Evolutionary conservation across 1,284 basidiomycete species (phyloP).

Genomic region (Irpex sp.): DNA sequence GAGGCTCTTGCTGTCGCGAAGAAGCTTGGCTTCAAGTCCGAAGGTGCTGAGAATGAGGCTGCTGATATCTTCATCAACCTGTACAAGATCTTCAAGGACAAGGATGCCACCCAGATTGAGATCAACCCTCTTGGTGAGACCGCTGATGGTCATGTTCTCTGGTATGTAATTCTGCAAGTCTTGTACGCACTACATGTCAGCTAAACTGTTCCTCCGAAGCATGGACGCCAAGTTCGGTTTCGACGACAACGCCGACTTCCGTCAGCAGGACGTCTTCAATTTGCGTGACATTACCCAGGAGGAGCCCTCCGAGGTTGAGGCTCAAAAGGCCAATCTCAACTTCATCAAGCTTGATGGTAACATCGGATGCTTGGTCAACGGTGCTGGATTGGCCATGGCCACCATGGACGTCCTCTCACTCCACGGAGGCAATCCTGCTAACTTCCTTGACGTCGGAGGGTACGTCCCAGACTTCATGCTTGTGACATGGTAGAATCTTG

Average conservation of each 20-base stretch:
- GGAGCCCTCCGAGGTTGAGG: conserved; percentile 94
- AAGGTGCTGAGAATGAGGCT: conserved; percentile 73
- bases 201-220: no score
- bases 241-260: conserved; percentile 99
- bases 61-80: conserved; percentile 94
- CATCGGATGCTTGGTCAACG: conserved; percentile 98
- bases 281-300: conserved; percentile 95
- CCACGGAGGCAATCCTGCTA: conserved; percentile 95
- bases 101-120: conserved; percentile 99
- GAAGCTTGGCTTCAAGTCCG: conserved; percentile 87
- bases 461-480: conserved; percentile 29
- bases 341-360: conserved; percentile 99
- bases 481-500: no score
- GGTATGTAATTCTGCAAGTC: conserved; percentile 42
- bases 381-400: conserved; percentile 98
- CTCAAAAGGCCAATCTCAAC: conserved; percentile 93
- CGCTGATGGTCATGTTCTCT: conserved; percentile 89
- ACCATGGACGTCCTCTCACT: conserved; percentile 99
- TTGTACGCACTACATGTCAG: neutral
- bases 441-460: conserved; percentile 99
- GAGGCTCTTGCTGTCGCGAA: conserved; percentile 81
- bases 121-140: conserved; percentile 99
- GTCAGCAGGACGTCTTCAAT: conserved; percentile 88
- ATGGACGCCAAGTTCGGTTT: conserved; percentile 99
- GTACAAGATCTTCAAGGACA: conserved; percentile 97